Base-by-base conservation (phyloP, 2,329 filamentous ascomycete species). In the Aureobasidium sp. region DNA sequence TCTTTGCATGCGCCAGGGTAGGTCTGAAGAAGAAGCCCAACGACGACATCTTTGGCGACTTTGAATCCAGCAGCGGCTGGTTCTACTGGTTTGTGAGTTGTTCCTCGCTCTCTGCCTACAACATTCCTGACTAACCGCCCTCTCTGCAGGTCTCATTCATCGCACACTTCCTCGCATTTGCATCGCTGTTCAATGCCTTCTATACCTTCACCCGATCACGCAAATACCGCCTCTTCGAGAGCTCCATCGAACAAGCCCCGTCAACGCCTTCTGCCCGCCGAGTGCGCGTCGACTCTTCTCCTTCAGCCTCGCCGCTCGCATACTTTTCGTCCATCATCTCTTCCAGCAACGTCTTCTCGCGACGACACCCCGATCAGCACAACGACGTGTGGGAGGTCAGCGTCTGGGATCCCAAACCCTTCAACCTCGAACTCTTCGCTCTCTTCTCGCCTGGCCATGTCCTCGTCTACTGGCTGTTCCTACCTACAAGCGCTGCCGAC, bases 331-430 rank as follows among this genome's bases (percentile, higher is more conserved):
- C 82, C 65, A 78, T 90, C 48, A 76, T 96, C 37, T 81, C 85
- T 1, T 77, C 71, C 15, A 85, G 87, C 39, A 87, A 85, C 25
- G 90, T 91, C n/a, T 86, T 92, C 66, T 87, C 89, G 29, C 85
- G 91, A 71, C 88, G 91, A 31, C 89, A 97, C 74, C 90, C 93
- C 0, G 88, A 94, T 71, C 85, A 87, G 62, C 83, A 84, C 29
- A 84, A 87, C 12, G 92, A 99, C 74, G 94, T 99, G 11, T 99
- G 94, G 94, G 92, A 99, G 75, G 77, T 99, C 55, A 84, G 88
- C 1, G 82, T 97, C 7, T 99, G 94, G 94, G 92, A 97, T 72
- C 94, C 95, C 37, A 83, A 93, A 51, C 91, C 92, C 2, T 82
- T 96, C 39, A 91, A 86, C 49, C 77, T 97, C 59, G 85, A 87